These are phyloP conservation scores for Claviceps sp. DNA, from an alignment of 2,329 filamentous ascomycete species.

Conservation along the genomic window DNA sequence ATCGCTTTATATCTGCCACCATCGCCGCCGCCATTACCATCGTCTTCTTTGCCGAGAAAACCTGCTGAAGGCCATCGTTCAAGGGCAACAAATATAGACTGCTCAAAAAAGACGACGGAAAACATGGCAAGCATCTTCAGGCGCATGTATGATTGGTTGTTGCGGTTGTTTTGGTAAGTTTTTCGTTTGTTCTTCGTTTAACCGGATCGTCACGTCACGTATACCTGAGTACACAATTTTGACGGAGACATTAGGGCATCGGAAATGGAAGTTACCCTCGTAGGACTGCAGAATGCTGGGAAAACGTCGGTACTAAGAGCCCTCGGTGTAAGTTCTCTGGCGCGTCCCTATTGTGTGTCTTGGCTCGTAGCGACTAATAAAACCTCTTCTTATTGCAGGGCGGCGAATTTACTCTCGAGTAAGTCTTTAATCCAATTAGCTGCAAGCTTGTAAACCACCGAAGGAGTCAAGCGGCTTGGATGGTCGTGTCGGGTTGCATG, in stretches of 20 bases:
- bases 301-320: conserved; percentile 93
- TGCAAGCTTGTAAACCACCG: background rate
- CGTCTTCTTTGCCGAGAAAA: background rate
- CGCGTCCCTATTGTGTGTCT: background rate
- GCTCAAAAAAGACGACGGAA: background rate
- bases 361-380: background rate
- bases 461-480: background rate
- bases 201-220: background rate
- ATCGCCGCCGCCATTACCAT: background rate
- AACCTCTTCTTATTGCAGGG: conserved; percentile 42
- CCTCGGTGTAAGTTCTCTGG: conserved; percentile 61
- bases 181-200: background rate
- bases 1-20: background rate
- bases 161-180: conserved; percentile 90
- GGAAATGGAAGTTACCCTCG: conserved; percentile 99
- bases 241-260: conserved; percentile 56
- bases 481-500: too few species aligned
- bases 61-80: background rate
- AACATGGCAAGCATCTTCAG: conserved; percentile 83
- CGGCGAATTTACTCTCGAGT: conserved; percentile 98
- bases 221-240: conserved; percentile 5
- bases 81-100: too few species aligned
- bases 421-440: conserved; percentile 28
- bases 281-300: conserved; percentile 93
- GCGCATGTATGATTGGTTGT: conserved; percentile 93